A percentile compares a stretch with the other conserved stretches of the same genome.
phyloP scores from a whole-genome alignment of 169 alveolate genomes.

The Perkinsus olseni region DNA sequence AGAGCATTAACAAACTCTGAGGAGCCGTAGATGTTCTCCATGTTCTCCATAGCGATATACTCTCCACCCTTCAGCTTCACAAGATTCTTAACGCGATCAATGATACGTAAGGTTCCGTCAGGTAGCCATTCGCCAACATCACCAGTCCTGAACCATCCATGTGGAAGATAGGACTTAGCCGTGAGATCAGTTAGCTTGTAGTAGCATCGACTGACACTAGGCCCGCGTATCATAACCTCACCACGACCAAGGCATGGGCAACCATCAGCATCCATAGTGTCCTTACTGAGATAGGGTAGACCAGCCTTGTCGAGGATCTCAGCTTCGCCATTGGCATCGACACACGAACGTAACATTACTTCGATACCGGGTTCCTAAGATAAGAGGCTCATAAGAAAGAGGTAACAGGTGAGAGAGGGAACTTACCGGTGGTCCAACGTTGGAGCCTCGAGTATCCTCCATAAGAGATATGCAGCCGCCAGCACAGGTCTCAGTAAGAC shows the following conservation, averaged over 20 bases:
- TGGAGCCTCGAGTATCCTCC: slow-evolving; percentile 33
- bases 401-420: slow-evolving; percentile 49
- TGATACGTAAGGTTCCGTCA: slow-evolving; percentile 52
- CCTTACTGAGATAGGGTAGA: not conserved
- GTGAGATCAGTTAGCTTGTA: slow-evolving; percentile 54
- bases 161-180: slow-evolving; percentile 44
- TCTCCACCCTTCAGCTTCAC: slow-evolving; percentile 65
- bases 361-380: not conserved
- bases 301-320: slow-evolving; percentile 21
- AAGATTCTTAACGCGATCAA: slow-evolving; percentile 67
- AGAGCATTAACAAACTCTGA: not conserved
- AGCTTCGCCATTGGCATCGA: slow-evolving; percentile 24
- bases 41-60: slow-evolving; percentile 67
- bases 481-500: slow-evolving; percentile 71
- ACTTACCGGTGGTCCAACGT: slow-evolving; percentile 56
- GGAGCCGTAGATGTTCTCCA: slow-evolving; percentile 29
- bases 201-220: slow-evolving; percentile 54
- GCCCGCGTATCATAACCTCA: slow-evolving; percentile 68
- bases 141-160: slow-evolving; percentile 68
- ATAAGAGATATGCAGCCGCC: slow-evolving; percentile 40
- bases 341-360: not conserved
- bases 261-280: slow-evolving; percentile 40
- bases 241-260: slow-evolving; percentile 37
- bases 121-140: slow-evolving; percentile 52
- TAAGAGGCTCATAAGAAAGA: slow-evolving; percentile 56